Conservation (phyloP, 768 basidiomycete species). For the Naematelia encephala region DNA sequence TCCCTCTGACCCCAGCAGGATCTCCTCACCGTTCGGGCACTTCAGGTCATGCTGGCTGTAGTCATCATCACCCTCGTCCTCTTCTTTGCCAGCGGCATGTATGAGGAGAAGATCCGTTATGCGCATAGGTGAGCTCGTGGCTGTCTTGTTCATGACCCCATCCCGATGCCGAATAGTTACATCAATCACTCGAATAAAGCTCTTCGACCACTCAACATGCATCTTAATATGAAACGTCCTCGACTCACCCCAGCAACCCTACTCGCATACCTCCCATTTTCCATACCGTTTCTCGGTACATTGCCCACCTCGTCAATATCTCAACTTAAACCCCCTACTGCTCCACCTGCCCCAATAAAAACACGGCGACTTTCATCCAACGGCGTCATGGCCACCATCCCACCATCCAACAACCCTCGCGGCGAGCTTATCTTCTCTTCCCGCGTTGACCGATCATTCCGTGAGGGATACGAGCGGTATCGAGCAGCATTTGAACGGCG, state of each 20-base stretch:
- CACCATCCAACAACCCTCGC: conserved; percentile 81
- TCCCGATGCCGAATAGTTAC: conserved; percentile 60
- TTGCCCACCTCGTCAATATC: conserved; percentile 12
- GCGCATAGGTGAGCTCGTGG: conserved; percentile 75
- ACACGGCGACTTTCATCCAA: conserved; percentile 33
- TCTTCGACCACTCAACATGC: conserved; percentile 91
- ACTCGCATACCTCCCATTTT: conserved; percentile 33
- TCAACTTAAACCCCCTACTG: conserved; percentile 27
- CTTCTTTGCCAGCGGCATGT: conserved; percentile 96
- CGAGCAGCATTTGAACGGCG: conserved; percentile 78
- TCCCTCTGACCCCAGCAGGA: conserved; percentile 41
- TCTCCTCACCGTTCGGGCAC: conserved; percentile 58
- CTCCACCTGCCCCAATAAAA: conserved; percentile 50
- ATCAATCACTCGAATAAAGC: conserved; percentile 93
- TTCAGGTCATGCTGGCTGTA: conserved; percentile 74
- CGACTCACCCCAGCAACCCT: conserved; percentile 12
- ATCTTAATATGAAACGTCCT: conserved; percentile 84
- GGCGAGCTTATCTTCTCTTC: conserved; percentile 96
- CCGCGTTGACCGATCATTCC: conserved; percentile 73
- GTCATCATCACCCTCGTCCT: conserved; percentile 83
- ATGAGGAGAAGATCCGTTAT: conserved; percentile 91
- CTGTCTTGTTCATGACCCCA: conserved; percentile 7
- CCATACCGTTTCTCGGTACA: conserved; percentile 58
- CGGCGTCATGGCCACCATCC: conserved; percentile 69
- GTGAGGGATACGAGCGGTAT: conserved; percentile 90